Evolutionary conservation across 768 basidiomycete genomes (phyloP).

Genomic region (Lactarius indigo): DNA sequence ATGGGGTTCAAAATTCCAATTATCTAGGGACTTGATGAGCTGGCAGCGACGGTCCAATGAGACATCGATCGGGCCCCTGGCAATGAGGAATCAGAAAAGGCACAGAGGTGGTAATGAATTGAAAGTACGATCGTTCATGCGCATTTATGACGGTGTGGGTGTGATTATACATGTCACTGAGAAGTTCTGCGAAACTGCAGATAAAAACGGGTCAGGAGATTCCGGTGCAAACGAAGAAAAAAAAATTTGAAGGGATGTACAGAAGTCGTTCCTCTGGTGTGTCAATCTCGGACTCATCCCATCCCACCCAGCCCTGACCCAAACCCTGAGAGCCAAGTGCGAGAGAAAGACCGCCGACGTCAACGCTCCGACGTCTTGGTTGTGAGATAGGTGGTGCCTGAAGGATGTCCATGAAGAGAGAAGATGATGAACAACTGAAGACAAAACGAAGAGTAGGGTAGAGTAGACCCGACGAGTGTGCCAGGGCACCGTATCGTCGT

Average conservation of each 20-base stretch:
- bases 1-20: constrained; percentile 92
- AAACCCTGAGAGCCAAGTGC: constrained; percentile 60
- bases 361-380: constrained; percentile 69
- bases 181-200: constrained; percentile 68
- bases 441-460: not conserved
- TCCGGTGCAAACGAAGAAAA: not conserved
- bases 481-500: constrained; percentile 5
- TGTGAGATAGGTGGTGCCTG: constrained; percentile 13
- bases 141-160: constrained; percentile 68
- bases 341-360: constrained; percentile 84
- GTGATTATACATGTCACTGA: constrained; percentile 82
- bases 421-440: not conserved
- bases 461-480: not conserved
- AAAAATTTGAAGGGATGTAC: constrained; percentile 37
- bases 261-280: constrained; percentile 43
- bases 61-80: constrained; percentile 30
- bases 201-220: not conserved
- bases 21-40: constrained; percentile 65
- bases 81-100: constrained; percentile 3
- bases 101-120: constrained; percentile 4
- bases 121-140: constrained; percentile 39
- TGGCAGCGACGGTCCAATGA: constrained; percentile 49
- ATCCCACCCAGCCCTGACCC: constrained; percentile 70
- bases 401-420: constrained; percentile 16
- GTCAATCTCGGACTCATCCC: constrained; percentile 38